These are phyloP conservation scores for Malassezia yamatoensis DNA, from an alignment of 1,284 basidiomycete genomes.

Conservation along the genomic window DNA sequence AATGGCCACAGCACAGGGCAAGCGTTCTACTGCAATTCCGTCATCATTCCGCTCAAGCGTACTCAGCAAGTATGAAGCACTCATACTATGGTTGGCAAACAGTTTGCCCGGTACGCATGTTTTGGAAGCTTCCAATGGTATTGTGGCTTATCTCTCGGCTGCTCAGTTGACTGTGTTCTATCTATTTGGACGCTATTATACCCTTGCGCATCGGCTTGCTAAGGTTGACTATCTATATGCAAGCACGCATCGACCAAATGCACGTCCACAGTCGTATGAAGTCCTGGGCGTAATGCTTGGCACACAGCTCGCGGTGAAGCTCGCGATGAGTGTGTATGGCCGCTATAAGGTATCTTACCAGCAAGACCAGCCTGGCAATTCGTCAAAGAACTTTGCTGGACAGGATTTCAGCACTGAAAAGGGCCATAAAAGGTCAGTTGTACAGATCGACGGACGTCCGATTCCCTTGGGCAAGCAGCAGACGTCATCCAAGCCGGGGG, in stretches of 20 bases:
- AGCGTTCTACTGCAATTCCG: conserved; percentile 2
- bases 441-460: conserved; percentile 17
- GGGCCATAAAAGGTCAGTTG: not conserved
- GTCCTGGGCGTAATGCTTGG: conserved; percentile 46
- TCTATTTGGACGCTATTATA: conserved; percentile 48
- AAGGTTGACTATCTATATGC: conserved; percentile 40
- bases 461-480: conserved; percentile 5
- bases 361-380: not conserved
- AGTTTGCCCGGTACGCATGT: conserved; percentile 40
- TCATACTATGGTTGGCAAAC: conserved; percentile 17
- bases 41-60: too few species aligned
- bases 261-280: conserved; percentile 45
- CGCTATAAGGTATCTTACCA: conserved; percentile 17
- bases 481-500: not conserved
- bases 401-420: not conserved
- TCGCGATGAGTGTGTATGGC: conserved; percentile 8
- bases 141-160: conserved; percentile 30
- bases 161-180: conserved; percentile 49
- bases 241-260: conserved; percentile 19
- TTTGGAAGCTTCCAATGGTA: conserved; percentile 30
- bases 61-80: not conserved
- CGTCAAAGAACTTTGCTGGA: not conserved
- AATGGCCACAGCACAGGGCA: conserved; percentile 1
- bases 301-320: conserved; percentile 39
- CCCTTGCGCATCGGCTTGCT: conserved; percentile 41